A percentile compares a stretch with the other conserved stretches of the same genome.
Conservation (phyloP, 805 yeast species). For the Lachancea meyersii region DNA sequence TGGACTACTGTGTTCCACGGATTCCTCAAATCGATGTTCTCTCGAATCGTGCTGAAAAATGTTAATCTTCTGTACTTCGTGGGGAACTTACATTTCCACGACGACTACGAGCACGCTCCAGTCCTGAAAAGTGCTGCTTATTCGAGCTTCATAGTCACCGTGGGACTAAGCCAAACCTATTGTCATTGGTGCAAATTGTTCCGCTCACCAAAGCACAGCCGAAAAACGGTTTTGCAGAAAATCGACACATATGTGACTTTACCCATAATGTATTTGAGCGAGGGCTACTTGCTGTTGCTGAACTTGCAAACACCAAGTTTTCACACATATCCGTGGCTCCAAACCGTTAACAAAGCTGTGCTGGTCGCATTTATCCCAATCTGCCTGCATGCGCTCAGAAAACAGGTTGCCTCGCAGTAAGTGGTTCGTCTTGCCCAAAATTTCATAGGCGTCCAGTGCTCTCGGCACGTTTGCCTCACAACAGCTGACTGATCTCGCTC, state of each 20-base stretch:
- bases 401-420: slow-evolving; percentile 10
- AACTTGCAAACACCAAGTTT: slow-evolving; percentile 24
- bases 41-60: slow-evolving; percentile 22
- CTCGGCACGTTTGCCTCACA: not conserved
- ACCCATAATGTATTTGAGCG: slow-evolving; percentile 28
- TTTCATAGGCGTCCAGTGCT: no score
- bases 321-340: slow-evolving; percentile 23
- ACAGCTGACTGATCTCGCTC: slow-evolving; percentile 14
- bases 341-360: slow-evolving; percentile 21
- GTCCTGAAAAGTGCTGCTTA: slow-evolving; percentile 29
- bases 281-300: slow-evolving; percentile 26
- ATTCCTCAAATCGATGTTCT: slow-evolving; percentile 11
- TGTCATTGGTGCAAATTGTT: slow-evolving; percentile 28
- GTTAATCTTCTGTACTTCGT: slow-evolving; percentile 28
- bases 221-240: slow-evolving; percentile 16
- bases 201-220: slow-evolving; percentile 11
- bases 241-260: slow-evolving; percentile 17
- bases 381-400: slow-evolving; percentile 21
- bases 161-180: slow-evolving; percentile 24
- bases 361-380: slow-evolving; percentile 26
- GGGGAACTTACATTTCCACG: slow-evolving; percentile 25
- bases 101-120: slow-evolving; percentile 30
- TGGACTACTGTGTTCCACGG: slow-evolving; percentile 27
- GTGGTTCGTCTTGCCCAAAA: no score
- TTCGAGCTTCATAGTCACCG: slow-evolving; percentile 25